phyloP scores from a whole-genome alignment of 441 rosid species.

The Euphorbia celastroides region DNA sequence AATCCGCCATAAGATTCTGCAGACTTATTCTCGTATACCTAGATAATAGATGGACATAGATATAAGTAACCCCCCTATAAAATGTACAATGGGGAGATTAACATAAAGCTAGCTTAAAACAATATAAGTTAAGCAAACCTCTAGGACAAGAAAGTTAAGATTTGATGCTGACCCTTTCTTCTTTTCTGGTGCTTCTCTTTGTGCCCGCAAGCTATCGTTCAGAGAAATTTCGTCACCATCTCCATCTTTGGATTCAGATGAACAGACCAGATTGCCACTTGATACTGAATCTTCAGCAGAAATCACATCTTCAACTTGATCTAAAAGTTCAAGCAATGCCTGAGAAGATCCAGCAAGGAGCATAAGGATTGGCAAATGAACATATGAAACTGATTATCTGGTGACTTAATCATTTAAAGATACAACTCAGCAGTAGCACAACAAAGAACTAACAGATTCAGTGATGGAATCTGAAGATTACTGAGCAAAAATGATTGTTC shows the following conservation, averaged over 20 bases:
- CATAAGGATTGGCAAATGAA: constrained; percentile 14
- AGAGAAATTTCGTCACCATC: constrained; percentile 25
- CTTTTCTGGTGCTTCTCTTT: constrained; percentile 24
- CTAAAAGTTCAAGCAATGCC: constrained; percentile 90
- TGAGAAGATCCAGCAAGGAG: constrained; percentile 24
- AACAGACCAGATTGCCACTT: constrained; percentile 27
- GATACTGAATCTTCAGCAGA: constrained; percentile 57
- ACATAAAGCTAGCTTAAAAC: background rate
- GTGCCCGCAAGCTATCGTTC: constrained; percentile 19
- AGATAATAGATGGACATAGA: constrained; percentile 14
- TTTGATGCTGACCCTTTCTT: constrained; percentile 29
- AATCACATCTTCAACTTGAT: constrained; percentile 95
- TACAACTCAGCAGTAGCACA: too few relatives aligned
- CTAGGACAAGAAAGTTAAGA: constrained; percentile 74
- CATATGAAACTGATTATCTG: too few relatives aligned
- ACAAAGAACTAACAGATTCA: too few relatives aligned
- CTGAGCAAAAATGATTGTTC: background rate
- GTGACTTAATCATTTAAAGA: too few relatives aligned
- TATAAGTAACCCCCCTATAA: constrained; percentile 17
- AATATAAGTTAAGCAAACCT: constrained; percentile 37
- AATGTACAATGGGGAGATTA: background rate
- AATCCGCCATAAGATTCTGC: constrained; percentile 34
- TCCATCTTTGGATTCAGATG: constrained; percentile 35
- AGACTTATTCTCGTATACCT: constrained; percentile 70
- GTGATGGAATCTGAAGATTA: too few relatives aligned